phyloP scores from a whole-genome alignment of 441 rosid species.

The Aleurites moluccanus region DNA sequence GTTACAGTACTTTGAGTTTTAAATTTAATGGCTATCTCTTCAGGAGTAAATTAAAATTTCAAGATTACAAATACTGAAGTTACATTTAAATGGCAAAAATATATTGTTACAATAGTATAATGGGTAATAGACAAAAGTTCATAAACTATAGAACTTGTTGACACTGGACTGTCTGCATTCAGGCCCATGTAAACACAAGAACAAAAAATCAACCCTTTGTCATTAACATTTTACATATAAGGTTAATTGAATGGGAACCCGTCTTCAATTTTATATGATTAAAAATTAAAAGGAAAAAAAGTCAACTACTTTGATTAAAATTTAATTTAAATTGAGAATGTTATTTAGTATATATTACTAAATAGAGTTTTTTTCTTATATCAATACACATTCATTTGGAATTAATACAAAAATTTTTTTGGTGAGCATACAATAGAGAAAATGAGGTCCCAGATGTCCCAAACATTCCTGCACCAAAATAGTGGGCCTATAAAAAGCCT shows the following conservation, averaged over 20 bases:
- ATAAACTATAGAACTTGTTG: too few species aligned
- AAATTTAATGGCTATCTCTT: too few species aligned
- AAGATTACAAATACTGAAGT: neutral
- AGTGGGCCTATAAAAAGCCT: conserved; percentile 13
- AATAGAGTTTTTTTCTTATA: too few species aligned
- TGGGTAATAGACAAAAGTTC: too few species aligned
- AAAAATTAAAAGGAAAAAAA: neutral
- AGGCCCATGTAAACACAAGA: neutral
- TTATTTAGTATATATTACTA: too few species aligned
- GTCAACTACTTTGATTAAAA: neutral
- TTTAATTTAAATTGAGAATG: too few species aligned
- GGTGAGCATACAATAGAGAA: neutral
- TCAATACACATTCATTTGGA: neutral
- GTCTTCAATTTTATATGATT: neutral
- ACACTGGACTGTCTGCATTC: neutral
- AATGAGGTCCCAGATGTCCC: conserved; percentile 20
- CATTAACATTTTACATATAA: too few species aligned
- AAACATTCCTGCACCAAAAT: conserved; percentile 25
- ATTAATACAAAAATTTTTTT: neutral
- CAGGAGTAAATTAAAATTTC: neutral
- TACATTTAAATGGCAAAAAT: neutral
- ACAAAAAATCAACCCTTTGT: too few species aligned
- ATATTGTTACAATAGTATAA: too few species aligned
- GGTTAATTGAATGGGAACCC: neutral
- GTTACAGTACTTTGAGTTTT: too few species aligned